phyloP scores from a whole-genome alignment of 2,329 filamentous ascomycete genomes.

The Colletotrichum sp. region DNA sequence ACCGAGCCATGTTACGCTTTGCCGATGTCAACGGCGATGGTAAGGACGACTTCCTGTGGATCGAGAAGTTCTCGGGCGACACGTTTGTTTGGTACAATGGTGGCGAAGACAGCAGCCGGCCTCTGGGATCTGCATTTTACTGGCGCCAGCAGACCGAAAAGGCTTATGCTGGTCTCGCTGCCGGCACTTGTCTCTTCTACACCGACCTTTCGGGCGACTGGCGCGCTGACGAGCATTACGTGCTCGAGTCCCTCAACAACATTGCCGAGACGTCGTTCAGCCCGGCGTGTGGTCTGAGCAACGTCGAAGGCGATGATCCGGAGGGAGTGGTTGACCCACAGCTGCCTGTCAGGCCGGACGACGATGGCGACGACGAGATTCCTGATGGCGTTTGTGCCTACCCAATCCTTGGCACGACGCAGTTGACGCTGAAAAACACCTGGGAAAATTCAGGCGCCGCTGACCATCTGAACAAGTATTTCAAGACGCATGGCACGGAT shows the following conservation, averaged over 20 bases:
- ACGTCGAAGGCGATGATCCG: background rate
- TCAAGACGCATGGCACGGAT: background rate
- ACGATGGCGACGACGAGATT: background rate
- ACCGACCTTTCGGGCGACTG: background rate
- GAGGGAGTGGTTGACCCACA: background rate
- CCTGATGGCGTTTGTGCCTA: background rate
- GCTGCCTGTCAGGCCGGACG: background rate
- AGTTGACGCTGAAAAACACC: rapidly evolving
- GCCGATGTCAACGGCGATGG: slow-evolving; percentile 44
- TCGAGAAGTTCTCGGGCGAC: slow-evolving; percentile 39
- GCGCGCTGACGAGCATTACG: background rate
- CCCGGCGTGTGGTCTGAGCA: background rate
- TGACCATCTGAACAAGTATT: background rate
- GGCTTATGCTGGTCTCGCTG: background rate
- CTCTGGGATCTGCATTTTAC: background rate
- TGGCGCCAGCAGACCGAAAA: background rate
- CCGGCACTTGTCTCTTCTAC: background rate
- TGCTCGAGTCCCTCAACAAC: background rate
- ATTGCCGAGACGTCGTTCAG: background rate
- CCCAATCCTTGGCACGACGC: background rate
- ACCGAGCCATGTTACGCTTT: slow-evolving; percentile 40
- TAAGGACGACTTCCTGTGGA: slow-evolving; percentile 36
- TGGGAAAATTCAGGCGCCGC: background rate
- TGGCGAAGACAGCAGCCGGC: background rate
- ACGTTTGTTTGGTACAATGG: slow-evolving; percentile 34